phyloP scores from a whole-genome alignment of 2,329 filamentous ascomycete species.

The Cladophialophora carrionii region DNA sequence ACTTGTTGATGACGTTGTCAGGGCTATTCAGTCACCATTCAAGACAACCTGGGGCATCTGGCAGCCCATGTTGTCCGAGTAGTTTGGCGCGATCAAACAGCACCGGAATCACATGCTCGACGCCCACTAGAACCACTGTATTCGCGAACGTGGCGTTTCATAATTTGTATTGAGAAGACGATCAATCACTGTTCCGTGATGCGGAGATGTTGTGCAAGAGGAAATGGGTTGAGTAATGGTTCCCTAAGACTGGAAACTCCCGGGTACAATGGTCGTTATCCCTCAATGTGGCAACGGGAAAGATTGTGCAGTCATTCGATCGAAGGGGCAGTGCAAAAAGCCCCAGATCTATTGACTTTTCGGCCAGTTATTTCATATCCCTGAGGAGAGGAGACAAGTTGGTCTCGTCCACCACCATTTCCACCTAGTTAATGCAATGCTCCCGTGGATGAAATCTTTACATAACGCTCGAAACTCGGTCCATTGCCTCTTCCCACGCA shows the following conservation, averaged over 20 bases:
- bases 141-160: background rate
- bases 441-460: background rate
- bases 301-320: background rate
- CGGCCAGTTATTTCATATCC: background rate
- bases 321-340: background rate
- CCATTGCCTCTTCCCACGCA: background rate
- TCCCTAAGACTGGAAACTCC: background rate
- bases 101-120: background rate
- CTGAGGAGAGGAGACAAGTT: background rate
- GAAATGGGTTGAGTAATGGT: background rate
- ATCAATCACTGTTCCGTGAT: background rate
- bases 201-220: background rate
- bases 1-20: background rate
- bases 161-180: background rate
- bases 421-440: background rate
- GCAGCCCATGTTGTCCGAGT: slow-evolving; percentile 15
- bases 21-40: slow-evolving; percentile 17
- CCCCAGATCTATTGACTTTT: background rate
- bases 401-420: background rate
- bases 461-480: background rate
- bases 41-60: slow-evolving; percentile 23
- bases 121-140: background rate
- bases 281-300: background rate
- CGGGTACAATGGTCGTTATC: background rate
- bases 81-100: background rate